These are phyloP conservation scores for Ustilago tritici DNA, from an alignment of 1,284 basidiomycete species.

Conservation along the genomic window DNA sequence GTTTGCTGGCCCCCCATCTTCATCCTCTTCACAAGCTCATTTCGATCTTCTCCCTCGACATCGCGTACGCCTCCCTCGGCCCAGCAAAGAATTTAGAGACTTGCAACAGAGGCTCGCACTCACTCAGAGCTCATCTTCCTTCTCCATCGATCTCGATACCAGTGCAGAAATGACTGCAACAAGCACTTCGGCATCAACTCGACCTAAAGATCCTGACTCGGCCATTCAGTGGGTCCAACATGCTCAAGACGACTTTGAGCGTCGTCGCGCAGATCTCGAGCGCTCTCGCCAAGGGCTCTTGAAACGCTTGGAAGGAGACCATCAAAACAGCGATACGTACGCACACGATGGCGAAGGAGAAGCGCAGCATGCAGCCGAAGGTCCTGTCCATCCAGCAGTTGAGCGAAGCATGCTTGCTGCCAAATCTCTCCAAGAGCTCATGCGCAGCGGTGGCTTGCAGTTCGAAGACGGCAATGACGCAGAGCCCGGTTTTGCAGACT, in stretches of 20 bases:
- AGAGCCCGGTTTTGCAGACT: conserved; percentile 20
- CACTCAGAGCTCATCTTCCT: conserved; percentile 1
- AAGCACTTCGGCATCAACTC: neutral
- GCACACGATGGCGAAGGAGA: neutral
- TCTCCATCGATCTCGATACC: conserved; percentile 10
- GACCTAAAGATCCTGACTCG: conserved; percentile 9
- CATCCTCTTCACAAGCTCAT: conserved; percentile 14
- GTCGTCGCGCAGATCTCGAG: conserved; percentile 29
- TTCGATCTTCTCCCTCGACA: conserved; percentile 8
- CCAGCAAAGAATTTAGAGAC: conserved; percentile 44
- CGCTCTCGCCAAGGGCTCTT: conserved; percentile 21
- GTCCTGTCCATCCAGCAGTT: conserved; percentile 31
- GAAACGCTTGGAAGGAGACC: conserved; percentile 15
- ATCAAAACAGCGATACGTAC: neutral
- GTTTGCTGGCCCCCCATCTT: conserved; percentile 1
- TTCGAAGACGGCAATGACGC: conserved; percentile 15
- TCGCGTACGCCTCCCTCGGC: conserved; percentile 38
- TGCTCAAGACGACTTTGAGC: conserved; percentile 49
- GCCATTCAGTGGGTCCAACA: conserved; percentile 41
- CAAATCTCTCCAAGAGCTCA: conserved; percentile 42
- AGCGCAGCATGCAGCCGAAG: neutral
- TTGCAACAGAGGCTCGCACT: conserved; percentile 31
- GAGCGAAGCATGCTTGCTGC: conserved; percentile 45
- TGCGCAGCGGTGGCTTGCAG: conserved; percentile 39
- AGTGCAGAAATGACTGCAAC: neutral